Evolutionary conservation across 306 rosid genomes (phyloP).

Genomic region (Casuarina equisetifolia): DNA sequence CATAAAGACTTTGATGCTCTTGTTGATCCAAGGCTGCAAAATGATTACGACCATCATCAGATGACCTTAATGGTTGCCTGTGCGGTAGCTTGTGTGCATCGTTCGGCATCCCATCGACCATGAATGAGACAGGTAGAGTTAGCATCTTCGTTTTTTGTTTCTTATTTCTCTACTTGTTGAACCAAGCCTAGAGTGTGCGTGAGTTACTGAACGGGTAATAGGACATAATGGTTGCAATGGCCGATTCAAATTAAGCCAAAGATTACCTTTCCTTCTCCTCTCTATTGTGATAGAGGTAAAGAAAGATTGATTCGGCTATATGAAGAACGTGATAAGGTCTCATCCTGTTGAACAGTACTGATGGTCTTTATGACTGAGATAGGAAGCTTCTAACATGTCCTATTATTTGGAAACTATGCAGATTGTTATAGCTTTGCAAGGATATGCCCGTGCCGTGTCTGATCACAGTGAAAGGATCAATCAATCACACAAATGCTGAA

Average conservation of each 20-base stretch:
- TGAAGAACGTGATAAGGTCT: no score
- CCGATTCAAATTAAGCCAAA: no score
- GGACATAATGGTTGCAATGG: no score
- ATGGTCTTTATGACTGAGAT: background rate
- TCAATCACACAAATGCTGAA: constrained; percentile 71
- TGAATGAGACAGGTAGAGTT: constrained; percentile 85
- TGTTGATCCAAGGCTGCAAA: constrained; percentile 69
- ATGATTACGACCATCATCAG: constrained; percentile 59
- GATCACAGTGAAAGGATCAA: constrained; percentile 77
- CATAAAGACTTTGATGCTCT: constrained; percentile 63
- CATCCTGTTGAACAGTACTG: background rate
- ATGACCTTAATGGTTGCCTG: constrained; percentile 86
- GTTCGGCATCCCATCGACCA: constrained; percentile 91
- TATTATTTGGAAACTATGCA: constrained; percentile 22
- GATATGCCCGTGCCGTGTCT: constrained; percentile 65
- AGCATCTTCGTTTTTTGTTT: background rate
- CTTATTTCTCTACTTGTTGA: background rate
- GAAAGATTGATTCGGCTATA: no score
- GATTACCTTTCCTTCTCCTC: no score
- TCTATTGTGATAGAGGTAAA: no score
- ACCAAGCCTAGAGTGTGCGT: no score
- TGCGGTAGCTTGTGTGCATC: constrained; percentile 90
- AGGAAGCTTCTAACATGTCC: background rate
- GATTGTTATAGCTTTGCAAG: constrained; percentile 92
- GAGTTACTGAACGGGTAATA: no score